These are phyloP conservation scores for Sugiyamaella xylanicola DNA, from an alignment of 1,139 yeast genomes.

Conservation along the genomic window DNA sequence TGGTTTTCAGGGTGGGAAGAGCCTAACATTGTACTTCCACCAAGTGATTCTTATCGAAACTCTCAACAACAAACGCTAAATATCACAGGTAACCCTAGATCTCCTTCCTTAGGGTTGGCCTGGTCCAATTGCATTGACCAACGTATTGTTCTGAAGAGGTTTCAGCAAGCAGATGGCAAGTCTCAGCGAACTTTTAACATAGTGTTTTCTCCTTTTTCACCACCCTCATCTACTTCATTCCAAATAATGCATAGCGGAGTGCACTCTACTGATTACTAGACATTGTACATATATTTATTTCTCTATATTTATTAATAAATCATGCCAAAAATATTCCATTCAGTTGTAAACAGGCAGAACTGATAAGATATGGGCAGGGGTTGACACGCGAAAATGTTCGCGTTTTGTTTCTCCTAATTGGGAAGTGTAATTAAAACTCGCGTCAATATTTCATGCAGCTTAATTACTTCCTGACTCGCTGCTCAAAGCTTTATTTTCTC, in stretches of 20 bases:
- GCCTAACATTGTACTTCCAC: conserved; percentile 24
- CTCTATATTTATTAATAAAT: background rate
- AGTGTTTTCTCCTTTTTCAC: conserved; percentile 43
- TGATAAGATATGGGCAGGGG: conserved; percentile 1
- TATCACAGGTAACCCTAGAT: conserved; percentile 27
- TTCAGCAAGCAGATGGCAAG: conserved; percentile 24
- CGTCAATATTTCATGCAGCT: conserved; percentile 9
- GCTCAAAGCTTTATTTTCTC: too few relatives aligned
- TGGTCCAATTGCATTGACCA: conserved; percentile 49
- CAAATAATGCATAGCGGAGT: conserved; percentile 21
- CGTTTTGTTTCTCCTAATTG: conserved; percentile 12
- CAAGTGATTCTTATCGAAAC: background rate
- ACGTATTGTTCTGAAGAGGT: conserved; percentile 45
- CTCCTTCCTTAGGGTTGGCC: conserved; percentile 49
- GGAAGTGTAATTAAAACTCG: conserved; percentile 18
- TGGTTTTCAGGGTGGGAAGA: conserved; percentile 76
- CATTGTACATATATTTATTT: background rate
- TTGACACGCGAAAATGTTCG: background rate
- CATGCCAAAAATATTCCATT: too few relatives aligned
- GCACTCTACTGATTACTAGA: background rate
- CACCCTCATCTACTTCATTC: conserved; percentile 24
- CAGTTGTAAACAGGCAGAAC: too few relatives aligned
- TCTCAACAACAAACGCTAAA: background rate
- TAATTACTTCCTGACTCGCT: too few relatives aligned
- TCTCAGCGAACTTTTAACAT: conserved; percentile 42